Conservation (phyloP, 2,329 filamentous ascomycete species). For the Camillea tinctor region DNA sequence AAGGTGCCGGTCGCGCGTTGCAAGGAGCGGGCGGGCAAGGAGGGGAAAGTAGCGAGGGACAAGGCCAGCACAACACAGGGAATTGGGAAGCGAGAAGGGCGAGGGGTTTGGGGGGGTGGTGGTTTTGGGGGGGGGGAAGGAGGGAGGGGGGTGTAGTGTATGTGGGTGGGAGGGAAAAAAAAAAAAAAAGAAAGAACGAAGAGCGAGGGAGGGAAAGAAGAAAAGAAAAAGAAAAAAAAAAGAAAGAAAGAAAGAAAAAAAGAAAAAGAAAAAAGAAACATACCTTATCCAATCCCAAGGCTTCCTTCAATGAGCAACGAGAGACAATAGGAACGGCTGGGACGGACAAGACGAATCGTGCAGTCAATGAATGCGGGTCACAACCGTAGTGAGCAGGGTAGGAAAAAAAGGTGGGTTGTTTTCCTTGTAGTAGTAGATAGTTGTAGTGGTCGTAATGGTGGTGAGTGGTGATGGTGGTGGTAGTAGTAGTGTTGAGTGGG, state of each 20-base stretch:
- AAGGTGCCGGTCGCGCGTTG: slow-evolving; percentile 5
- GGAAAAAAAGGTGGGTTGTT: slow-evolving; percentile 7
- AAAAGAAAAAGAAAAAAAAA: neutral
- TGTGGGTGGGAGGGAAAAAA: slow-evolving; percentile 3
- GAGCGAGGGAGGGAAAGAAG: slow-evolving; percentile 8
- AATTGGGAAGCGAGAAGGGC: slow-evolving; percentile 10
- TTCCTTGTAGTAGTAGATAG: too few species aligned
- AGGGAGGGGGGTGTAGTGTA: neutral
- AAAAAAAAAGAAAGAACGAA: slow-evolving; percentile 3
- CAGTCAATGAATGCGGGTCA: neutral
- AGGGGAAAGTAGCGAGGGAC: neutral
- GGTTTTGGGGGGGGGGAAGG: slow-evolving; percentile 4
- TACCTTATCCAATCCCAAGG: slow-evolving; percentile 2
- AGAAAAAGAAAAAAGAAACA: neutral
- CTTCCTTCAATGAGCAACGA: slow-evolving; percentile 12
- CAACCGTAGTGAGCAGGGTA: slow-evolving; percentile 18
- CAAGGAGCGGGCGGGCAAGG: slow-evolving; percentile 5
- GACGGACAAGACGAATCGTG: slow-evolving; percentile 3
- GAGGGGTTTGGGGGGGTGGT: neutral
- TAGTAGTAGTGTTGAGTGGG: neutral
- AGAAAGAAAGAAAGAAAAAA: neutral
- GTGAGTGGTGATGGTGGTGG: neutral
- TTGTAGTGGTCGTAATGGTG: too few species aligned
- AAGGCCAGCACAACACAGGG: neutral
- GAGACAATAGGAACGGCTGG: slow-evolving; percentile 13